Evolutionary conservation across 345 rosid genomes (phyloP).

Genomic region (Gossypium mustelinum): DNA sequence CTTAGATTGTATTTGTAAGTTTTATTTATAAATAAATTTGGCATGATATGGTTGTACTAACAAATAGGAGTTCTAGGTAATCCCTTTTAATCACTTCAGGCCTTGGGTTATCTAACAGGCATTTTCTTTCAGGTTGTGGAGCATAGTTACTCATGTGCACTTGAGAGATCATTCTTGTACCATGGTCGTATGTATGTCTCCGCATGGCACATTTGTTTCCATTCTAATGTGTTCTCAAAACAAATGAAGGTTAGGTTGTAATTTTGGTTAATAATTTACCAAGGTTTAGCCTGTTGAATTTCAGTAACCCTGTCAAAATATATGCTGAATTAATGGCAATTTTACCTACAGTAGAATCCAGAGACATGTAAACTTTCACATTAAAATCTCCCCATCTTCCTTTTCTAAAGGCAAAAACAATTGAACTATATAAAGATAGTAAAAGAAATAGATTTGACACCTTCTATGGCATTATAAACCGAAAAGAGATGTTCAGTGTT

Average conservation of each 20-base stretch:
- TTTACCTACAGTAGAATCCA: neutral
- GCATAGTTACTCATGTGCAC: slow-evolving; percentile 91
- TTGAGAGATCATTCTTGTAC: slow-evolving; percentile 95
- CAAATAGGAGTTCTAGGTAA: neutral
- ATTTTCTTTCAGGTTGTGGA: slow-evolving; percentile 62
- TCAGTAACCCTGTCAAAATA: neutral
- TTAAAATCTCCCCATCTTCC: neutral
- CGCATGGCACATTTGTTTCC: slow-evolving; percentile 98
- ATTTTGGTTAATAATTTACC: slow-evolving; percentile 11
- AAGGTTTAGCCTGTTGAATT: neutral
- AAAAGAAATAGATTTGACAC: neutral
- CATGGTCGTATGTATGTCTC: slow-evolving; percentile 99
- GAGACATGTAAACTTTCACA: neutral
- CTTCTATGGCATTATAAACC: neutral
- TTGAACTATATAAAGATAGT: neutral
- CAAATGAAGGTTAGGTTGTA: slow-evolving; percentile 80
- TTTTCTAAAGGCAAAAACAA: neutral
- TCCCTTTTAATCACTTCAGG: slow-evolving; percentile 2
- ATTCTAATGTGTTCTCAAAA: slow-evolving; percentile 96
- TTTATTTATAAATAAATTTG: neutral
- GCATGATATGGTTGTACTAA: neutral
- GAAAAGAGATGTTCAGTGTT: neutral
- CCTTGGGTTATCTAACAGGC: slow-evolving; percentile 14
- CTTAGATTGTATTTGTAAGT: slow-evolving; percentile 18
- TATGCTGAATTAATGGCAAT: slow-evolving; percentile 7